phyloP scores from a whole-genome alignment of 805 yeast genomes.

The Wickerhamiella hasegawae region DNA sequence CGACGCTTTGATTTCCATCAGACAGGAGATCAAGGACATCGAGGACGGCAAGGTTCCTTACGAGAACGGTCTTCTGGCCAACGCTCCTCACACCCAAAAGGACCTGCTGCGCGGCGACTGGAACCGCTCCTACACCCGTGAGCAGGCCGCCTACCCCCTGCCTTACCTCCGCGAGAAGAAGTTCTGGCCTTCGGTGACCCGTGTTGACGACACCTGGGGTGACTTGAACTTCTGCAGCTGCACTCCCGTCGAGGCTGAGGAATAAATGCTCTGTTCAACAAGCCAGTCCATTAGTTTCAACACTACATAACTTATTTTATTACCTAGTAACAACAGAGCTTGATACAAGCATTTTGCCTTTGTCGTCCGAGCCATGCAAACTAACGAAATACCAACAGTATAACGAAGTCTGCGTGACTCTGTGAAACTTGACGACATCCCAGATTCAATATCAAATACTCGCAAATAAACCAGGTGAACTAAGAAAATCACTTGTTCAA shows the following conservation, averaged over 20 bases:
- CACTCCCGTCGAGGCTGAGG: constrained; percentile 18
- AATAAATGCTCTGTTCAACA: too few relatives aligned
- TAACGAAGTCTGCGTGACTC: too few relatives aligned
- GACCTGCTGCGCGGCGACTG: constrained; percentile 64
- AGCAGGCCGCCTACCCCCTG: constrained; percentile 84
- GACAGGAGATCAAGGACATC: constrained; percentile 62
- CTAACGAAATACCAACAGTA: too few relatives aligned
- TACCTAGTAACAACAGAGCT: too few relatives aligned
- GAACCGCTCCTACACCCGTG: constrained; percentile 83
- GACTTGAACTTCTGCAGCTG: constrained; percentile 91
- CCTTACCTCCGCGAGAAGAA: constrained; percentile 57
- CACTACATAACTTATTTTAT: too few relatives aligned
- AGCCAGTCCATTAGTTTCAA: too few relatives aligned
- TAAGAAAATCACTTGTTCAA: too few relatives aligned
- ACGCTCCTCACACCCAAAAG: constrained; percentile 80
- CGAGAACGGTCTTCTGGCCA: constrained; percentile 44
- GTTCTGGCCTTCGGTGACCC: constrained; percentile 90
- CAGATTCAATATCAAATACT: too few relatives aligned
- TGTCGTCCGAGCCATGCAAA: too few relatives aligned
- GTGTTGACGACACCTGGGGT: constrained; percentile 90
- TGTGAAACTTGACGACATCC: too few relatives aligned
- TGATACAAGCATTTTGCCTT: too few relatives aligned
- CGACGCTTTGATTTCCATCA: constrained; percentile 70
- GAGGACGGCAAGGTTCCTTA: constrained; percentile 54
- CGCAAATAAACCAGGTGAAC: too few relatives aligned